Percentiles rank a stretch among this genome's conserved stretches.
These are phyloP conservation scores for Mollisiaceae sp. DNA, from an alignment of 2,329 filamentous ascomycete species.

Conservation along the genomic window DNA sequence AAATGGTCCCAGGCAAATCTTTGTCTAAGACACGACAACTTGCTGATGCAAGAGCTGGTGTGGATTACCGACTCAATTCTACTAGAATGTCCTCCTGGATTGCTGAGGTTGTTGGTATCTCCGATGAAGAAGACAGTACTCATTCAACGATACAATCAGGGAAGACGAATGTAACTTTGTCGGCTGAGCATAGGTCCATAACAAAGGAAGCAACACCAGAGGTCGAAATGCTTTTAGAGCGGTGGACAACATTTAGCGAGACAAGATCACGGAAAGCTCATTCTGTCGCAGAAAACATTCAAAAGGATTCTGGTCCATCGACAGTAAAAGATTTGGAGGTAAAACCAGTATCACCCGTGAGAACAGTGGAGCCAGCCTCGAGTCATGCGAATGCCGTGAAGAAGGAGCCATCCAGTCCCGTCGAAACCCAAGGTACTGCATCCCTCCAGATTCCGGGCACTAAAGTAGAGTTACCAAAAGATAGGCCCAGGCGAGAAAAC, in stretches of 20 bases:
- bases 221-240: not conserved
- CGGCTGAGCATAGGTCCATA: not conserved
- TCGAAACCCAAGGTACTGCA: no score
- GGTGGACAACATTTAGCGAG: slow-evolving; percentile 1
- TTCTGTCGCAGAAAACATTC: not conserved
- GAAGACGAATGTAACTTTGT: not conserved
- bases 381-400: not conserved
- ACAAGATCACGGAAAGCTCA: not conserved
- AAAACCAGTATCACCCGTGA: not conserved
- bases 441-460: no score
- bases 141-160: slow-evolving; percentile 1
- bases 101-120: not conserved
- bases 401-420: no score
- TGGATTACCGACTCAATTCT: slow-evolving; percentile 1
- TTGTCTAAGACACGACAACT: not conserved
- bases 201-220: not conserved
- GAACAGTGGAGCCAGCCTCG: not conserved
- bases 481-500: no score
- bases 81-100: not conserved
- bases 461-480: no score
- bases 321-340: not conserved
- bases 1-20: not conserved
- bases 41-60: not conserved
- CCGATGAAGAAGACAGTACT: not conserved
- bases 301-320: not conserved